Evolutionary conservation across 2,329 filamentous ascomycete species (phyloP).

Genomic region (Aspergillus texensis): DNA sequence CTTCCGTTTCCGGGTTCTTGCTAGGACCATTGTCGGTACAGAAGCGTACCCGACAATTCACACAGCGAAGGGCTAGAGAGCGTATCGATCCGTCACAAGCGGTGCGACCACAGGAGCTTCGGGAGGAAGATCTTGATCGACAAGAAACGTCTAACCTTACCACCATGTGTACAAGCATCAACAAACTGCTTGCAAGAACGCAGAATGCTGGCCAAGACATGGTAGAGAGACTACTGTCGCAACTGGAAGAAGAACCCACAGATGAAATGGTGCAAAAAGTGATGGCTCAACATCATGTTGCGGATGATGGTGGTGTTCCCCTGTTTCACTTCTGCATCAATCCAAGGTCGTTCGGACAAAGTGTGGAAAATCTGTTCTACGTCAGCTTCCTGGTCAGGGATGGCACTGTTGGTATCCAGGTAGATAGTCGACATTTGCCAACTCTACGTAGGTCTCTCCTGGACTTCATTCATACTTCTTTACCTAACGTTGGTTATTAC

Average conservation of each 20-base stretch:
- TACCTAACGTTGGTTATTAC: constrained; percentile 26
- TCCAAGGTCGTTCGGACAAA: constrained; percentile 87
- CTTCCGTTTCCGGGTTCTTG: constrained; percentile 78
- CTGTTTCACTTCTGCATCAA: constrained; percentile 89
- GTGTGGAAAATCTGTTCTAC: constrained; percentile 96
- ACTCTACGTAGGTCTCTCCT: constrained; percentile 67
- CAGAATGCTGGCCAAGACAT: constrained; percentile 50
- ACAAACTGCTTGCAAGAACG: constrained; percentile 58
- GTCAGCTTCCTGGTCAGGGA: constrained; percentile 92
- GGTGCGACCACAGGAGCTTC: constrained; percentile 73
- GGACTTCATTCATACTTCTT: constrained; percentile 1
- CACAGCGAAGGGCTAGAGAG: constrained; percentile 70
- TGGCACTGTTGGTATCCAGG: constrained; percentile 72
- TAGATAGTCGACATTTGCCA: constrained; percentile 75
- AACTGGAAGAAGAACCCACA: constrained; percentile 32
- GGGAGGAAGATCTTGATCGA: constrained; percentile 71
- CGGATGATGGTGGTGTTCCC: constrained; percentile 70
- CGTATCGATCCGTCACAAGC: constrained; percentile 70
- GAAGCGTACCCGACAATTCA: constrained; percentile 73
- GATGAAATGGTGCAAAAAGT: constrained; percentile 50
- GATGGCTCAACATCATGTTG: constrained; percentile 68
- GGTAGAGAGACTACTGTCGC: constrained; percentile 48
- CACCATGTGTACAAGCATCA: constrained; percentile 74
- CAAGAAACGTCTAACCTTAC: constrained; percentile 80
- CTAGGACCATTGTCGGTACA: constrained; percentile 87